Conservation (phyloP, 78 protist species). For the Isochrysis galbana region DNA sequence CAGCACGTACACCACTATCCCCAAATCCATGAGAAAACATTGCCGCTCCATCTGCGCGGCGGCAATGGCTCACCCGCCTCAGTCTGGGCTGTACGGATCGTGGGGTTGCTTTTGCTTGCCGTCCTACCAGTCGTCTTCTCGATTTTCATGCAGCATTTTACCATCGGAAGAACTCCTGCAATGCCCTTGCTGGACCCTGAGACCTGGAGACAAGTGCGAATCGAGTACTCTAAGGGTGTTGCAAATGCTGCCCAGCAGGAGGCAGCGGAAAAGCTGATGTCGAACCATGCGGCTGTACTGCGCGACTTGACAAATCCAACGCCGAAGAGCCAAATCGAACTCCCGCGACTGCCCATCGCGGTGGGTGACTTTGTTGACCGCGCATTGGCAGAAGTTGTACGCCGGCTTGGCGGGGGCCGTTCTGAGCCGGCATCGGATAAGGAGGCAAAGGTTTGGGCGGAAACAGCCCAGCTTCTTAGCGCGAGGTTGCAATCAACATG, state of each 20-base stretch:
- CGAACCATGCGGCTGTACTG: background rate
- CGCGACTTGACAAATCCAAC: background rate
- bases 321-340: background rate
- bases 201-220: background rate
- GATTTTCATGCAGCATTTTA: background rate
- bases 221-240: background rate
- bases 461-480: background rate
- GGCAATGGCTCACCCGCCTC: too few species aligned
- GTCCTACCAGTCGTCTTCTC: background rate
- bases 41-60: too few species aligned
- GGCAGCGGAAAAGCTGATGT: background rate
- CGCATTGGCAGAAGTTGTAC: background rate
- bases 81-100: too few species aligned
- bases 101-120: background rate
- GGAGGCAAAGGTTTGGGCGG: background rate
- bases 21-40: too few species aligned
- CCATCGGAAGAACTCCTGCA: background rate
- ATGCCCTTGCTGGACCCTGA: background rate
- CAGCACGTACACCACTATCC: too few species aligned
- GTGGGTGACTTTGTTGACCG: background rate
- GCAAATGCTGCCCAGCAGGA: background rate
- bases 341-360: background rate
- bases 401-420: background rate
- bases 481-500: background rate
- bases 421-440: background rate